phyloP scores from a whole-genome alignment of 2,329 filamentous ascomycete genomes.

The Pseudopyrenochaeta lycopersici region DNA sequence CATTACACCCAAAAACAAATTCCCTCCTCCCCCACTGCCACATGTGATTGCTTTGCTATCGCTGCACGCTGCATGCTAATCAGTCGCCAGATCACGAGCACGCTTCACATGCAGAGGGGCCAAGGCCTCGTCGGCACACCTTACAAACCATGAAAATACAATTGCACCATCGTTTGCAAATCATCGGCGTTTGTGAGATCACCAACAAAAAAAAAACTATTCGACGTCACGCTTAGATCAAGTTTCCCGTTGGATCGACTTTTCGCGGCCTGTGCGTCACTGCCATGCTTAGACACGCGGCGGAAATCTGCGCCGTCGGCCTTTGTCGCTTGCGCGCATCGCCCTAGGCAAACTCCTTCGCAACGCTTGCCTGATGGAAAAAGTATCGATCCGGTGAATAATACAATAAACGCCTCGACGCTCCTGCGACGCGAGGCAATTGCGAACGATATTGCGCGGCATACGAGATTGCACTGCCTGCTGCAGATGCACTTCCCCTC shows the following conservation, averaged over 20 bases:
- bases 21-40: slow-evolving; percentile 9
- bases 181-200: too few species aligned
- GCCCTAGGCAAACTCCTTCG: slow-evolving; percentile 15
- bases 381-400: slow-evolving; percentile 23
- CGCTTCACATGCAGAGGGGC: slow-evolving; percentile 4
- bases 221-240: slow-evolving; percentile 7
- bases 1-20: slow-evolving; percentile 20
- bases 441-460: slow-evolving; percentile 5
- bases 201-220: slow-evolving; percentile 3
- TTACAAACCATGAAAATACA: not conserved
- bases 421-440: slow-evolving; percentile 5
- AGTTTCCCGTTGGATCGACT: slow-evolving; percentile 24
- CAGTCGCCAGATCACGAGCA: slow-evolving; percentile 18
- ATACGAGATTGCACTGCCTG: slow-evolving; percentile 1
- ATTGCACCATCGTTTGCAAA: not conserved
- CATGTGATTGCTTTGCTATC: slow-evolving; percentile 29
- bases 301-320: slow-evolving; percentile 3
- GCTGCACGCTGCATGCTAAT: slow-evolving; percentile 25
- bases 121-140: slow-evolving; percentile 3
- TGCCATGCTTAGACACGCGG: slow-evolving; percentile 11
- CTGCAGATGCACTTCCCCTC: slow-evolving; percentile 5
- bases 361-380: slow-evolving; percentile 22
- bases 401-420: not conserved
- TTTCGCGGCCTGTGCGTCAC: slow-evolving; percentile 25
- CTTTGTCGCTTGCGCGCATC: slow-evolving; percentile 7